Conservation (phyloP, 1,284 basidiomycete genomes). For the Heterobasidion occidentale region DNA sequence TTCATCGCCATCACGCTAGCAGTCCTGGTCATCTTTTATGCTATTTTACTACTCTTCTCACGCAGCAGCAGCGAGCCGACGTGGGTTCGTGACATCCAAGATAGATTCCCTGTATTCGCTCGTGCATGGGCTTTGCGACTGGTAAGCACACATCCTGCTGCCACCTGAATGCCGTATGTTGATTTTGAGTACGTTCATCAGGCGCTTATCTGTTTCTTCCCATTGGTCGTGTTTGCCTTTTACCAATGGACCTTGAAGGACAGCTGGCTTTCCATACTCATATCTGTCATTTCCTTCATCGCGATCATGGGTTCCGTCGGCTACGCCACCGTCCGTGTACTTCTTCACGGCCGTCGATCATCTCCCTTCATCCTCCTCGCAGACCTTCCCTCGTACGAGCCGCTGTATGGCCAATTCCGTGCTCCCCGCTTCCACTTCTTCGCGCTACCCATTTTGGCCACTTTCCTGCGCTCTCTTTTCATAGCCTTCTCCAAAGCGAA, state of each 20-base stretch:
- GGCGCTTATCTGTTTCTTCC: slow-evolving; percentile 58
- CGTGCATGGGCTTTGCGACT: slow-evolving; percentile 52
- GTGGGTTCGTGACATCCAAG: slow-evolving; percentile 23
- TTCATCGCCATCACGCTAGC: slow-evolving; percentile 48
- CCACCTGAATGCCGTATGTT: not conserved
- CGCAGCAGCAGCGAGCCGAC: slow-evolving; percentile 17
- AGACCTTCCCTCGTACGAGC: slow-evolving; percentile 31
- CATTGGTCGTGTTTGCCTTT: slow-evolving; percentile 71
- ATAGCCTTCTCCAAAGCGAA: slow-evolving; percentile 62
- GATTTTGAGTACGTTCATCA: slow-evolving; percentile 21
- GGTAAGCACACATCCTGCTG: slow-evolving; percentile 27
- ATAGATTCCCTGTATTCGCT: slow-evolving; percentile 39
- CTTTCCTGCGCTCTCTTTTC: slow-evolving; percentile 62
- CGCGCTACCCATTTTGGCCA: slow-evolving; percentile 43
- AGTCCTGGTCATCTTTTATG: slow-evolving; percentile 45
- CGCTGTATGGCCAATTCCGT: slow-evolving; percentile 52
- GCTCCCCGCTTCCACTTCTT: slow-evolving; percentile 50
- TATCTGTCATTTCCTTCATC: slow-evolving; percentile 63
- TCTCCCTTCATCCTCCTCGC: slow-evolving; percentile 22
- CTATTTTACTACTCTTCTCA: slow-evolving; percentile 26
- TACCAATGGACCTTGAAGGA: slow-evolving; percentile 87
- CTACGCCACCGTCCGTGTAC: slow-evolving; percentile 35
- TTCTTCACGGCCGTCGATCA: slow-evolving; percentile 30
- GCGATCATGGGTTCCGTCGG: slow-evolving; percentile 38
- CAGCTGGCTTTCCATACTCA: slow-evolving; percentile 69